These are phyloP conservation scores for Aspergillus affinis DNA, from an alignment of 495 filamentous ascomycete genomes.

Conservation along the genomic window DNA sequence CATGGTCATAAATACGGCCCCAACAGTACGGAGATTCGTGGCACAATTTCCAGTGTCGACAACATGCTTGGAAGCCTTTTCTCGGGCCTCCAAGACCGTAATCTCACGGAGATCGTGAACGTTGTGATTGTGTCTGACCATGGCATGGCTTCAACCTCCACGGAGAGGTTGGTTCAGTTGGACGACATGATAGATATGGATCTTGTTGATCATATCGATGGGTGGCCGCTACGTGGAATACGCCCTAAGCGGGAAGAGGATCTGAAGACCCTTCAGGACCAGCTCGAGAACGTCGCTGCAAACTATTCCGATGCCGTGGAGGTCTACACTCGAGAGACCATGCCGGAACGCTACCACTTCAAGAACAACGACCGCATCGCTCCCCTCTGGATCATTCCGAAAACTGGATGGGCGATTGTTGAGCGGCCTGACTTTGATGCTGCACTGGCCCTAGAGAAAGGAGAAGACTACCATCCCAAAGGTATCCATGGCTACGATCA, in stretches of 20 bases:
- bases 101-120: slow-evolving; percentile 87
- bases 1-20: slow-evolving; percentile 88
- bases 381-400: slow-evolving; percentile 88
- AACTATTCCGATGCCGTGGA: slow-evolving; percentile 67
- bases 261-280: slow-evolving; percentile 41
- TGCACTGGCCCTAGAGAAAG: slow-evolving; percentile 56
- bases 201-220: slow-evolving; percentile 80
- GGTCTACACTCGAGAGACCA: slow-evolving; percentile 79
- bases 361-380: slow-evolving; percentile 82
- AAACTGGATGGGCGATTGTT: slow-evolving; percentile 86
- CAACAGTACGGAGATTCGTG: slow-evolving; percentile 84
- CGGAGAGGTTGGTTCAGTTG: slow-evolving; percentile 81
- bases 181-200: slow-evolving; percentile 80
- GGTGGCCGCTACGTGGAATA: slow-evolving; percentile 90
- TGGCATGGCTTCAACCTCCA: slow-evolving; percentile 92
- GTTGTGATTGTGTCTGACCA: slow-evolving; percentile 98
- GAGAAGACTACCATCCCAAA: slow-evolving; percentile 66
- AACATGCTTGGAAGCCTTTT: slow-evolving; percentile 75
- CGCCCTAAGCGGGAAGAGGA: slow-evolving; percentile 68
- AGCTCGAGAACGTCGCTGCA: slow-evolving; percentile 42
- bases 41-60: slow-evolving; percentile 74
- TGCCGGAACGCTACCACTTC: slow-evolving; percentile 91
- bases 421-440: slow-evolving; percentile 75
- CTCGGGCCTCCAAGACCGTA: slow-evolving; percentile 71
- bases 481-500: slow-evolving; percentile 92